Conservation (phyloP, 2,329 filamentous ascomycete species). For the Penicillium fuscoglaucum region DNA sequence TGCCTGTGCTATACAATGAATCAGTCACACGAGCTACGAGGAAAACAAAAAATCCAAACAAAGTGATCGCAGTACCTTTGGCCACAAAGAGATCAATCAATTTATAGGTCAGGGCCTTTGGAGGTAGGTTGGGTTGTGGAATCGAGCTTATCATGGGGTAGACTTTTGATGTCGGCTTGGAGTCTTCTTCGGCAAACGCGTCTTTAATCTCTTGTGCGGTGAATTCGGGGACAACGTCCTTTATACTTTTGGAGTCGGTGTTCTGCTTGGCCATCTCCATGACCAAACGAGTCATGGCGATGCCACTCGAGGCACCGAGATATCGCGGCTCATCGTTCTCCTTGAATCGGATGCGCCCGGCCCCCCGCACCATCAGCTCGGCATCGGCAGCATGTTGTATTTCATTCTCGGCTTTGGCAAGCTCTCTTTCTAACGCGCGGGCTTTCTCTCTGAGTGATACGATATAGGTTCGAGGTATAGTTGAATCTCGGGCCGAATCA, state of each 20-base stretch:
- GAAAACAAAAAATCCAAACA: not conserved
- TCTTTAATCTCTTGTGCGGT: constrained; percentile 66
- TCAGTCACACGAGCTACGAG: constrained; percentile 17
- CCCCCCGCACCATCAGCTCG: constrained; percentile 83
- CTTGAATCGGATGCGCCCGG: constrained; percentile 79
- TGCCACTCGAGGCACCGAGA: constrained; percentile 89
- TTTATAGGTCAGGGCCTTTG: constrained; percentile 69
- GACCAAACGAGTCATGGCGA: constrained; percentile 88
- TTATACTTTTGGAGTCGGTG: constrained; percentile 85
- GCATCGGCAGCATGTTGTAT: constrained; percentile 68
- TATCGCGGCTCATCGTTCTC: constrained; percentile 88
- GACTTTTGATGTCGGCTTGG: constrained; percentile 70
- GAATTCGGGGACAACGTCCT: constrained; percentile 82
- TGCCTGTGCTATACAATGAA: constrained; percentile 66
- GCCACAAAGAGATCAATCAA: constrained; percentile 83
- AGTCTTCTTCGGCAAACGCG: constrained; percentile 65
- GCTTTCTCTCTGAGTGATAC: constrained; percentile 87
- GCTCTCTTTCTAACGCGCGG: constrained; percentile 75
- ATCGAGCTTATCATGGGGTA: constrained; percentile 88
- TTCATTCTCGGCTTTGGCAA: constrained; percentile 75
- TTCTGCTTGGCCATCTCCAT: constrained; percentile 97
- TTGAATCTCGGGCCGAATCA: constrained; percentile 81
- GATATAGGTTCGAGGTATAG: constrained; percentile 88
- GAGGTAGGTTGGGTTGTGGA: constrained; percentile 74
- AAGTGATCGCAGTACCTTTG: constrained; percentile 59